Conservation (phyloP, 305 asterid species). For the Andrographis paniculata region DNA sequence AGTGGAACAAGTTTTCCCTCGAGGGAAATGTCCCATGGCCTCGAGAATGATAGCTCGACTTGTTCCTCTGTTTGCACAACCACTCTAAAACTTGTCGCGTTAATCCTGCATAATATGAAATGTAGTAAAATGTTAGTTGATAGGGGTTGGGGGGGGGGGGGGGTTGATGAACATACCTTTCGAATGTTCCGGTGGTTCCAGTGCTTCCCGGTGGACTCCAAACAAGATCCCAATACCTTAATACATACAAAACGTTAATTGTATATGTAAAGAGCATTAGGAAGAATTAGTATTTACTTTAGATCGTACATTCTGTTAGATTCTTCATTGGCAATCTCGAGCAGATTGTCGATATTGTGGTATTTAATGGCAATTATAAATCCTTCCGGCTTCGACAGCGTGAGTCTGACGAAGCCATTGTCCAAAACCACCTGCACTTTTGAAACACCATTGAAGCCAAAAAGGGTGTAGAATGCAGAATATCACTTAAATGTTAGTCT, state of each 20-base stretch:
- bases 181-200: slow-evolving; percentile 46
- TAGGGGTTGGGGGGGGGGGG: neutral
- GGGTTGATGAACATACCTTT: slow-evolving; percentile 19
- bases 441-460: neutral
- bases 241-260: neutral
- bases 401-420: slow-evolving; percentile 39
- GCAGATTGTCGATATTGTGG: slow-evolving; percentile 39
- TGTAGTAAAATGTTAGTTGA: neutral
- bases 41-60: slow-evolving; percentile 48
- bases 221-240: slow-evolving; percentile 52
- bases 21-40: slow-evolving; percentile 37
- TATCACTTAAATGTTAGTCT: neutral
- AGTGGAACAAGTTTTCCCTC: slow-evolving; percentile 37
- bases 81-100: slow-evolving; percentile 31
- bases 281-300: neutral
- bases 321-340: slow-evolving; percentile 34
- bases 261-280: neutral
- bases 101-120: slow-evolving; percentile 25
- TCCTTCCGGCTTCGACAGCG: slow-evolving; percentile 47
- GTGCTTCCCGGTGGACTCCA: slow-evolving; percentile 39
- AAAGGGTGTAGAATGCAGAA: neutral
- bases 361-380: slow-evolving; percentile 34
- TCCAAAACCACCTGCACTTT: slow-evolving; percentile 37
- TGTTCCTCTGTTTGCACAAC: slow-evolving; percentile 43
- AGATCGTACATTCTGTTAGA: slow-evolving; percentile 37